Base-by-base conservation (phyloP, 306 rosid species). In the Corylus americana region DNA sequence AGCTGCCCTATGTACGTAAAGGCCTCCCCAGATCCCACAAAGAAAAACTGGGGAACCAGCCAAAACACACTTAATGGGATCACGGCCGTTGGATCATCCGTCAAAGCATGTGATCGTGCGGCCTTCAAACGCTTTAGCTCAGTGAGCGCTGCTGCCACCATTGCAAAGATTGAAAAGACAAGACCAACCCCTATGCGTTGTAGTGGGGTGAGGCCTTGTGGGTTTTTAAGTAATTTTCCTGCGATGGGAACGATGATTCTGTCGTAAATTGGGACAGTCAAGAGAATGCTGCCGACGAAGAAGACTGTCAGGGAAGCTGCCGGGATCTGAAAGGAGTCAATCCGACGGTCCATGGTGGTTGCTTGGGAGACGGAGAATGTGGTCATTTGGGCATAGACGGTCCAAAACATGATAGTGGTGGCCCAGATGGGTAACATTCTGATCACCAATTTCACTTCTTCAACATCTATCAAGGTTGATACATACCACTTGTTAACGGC, bases 351-450 rank as follows among this genome's bases (percentile, higher is more conserved):
- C 97, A 92, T 90, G 80, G 97, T 92, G 48, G 92, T 80, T 16
- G 98, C 96, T 76, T 94, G 98, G 29, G 97, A 88, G 9, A 92
- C 97, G 25, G 95, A 92, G 83, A 94, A 90, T 50, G 98, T 94
- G 13, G 92, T 89, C 94, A 94, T 89, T 77, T 94, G 98, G 27
- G 97, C 97, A 53, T 92, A 88, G 42, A 92, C 87, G 0, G 94
- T 83, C 97, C 97, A 94, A 74, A 92, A 92, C 64, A 92, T 82
- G 10, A 94, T 91, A n/a, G 97, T 88, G 1, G 97, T 91, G 22
- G 92, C 98, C 98, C 98, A 94, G 6, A 94, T 91, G 1, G 98
- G 98, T 58, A 92, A 39, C 97, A 94, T 89, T 64, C 93, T 79
- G 61, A 92, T 6, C 2, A 94, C 74, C 78, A 79, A 2, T 79